Evolutionary conservation across 169 alveolate species (phyloP).

Genomic region (Cryptosporidium baileyi): DNA sequence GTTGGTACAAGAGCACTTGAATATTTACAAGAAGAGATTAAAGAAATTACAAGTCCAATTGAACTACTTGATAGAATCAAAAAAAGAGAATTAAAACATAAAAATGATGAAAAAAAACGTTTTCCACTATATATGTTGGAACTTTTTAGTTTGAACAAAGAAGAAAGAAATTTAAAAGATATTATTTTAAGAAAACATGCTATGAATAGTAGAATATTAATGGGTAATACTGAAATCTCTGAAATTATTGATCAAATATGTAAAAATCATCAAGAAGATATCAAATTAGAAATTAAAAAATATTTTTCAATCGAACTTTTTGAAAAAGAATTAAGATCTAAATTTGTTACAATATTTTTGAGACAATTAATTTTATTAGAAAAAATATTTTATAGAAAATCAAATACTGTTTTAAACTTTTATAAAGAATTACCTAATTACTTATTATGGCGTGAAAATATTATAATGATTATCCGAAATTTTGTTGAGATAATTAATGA

Average conservation of each 20-base stretch:
- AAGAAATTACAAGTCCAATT: conserved; percentile 79
- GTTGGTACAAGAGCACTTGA: conserved; percentile 89
- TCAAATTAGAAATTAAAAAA: conserved; percentile 75
- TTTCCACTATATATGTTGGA: conserved; percentile 84
- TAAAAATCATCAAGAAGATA: conserved; percentile 75
- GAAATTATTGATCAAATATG: conserved; percentile 28
- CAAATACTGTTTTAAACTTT: conserved; percentile 68
- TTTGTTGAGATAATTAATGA: conserved; percentile 82
- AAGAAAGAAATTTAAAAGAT: conserved; percentile 83
- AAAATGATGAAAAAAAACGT: conserved; percentile 79
- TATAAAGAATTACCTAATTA: no score
- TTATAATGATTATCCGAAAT: conserved; percentile 83
- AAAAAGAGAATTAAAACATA: conserved; percentile 72
- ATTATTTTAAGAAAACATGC: conserved; percentile 78
- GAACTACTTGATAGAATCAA: conserved; percentile 83
- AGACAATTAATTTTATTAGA: conserved; percentile 81
- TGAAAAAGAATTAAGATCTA: conserved; percentile 79
- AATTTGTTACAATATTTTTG: conserved; percentile 80
- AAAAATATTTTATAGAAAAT: conserved; percentile 78
- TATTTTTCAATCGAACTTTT: conserved; percentile 79
- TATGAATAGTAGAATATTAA: conserved; percentile 81
- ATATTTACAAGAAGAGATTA: conserved; percentile 80
- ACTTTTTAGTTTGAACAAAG: conserved; percentile 81
- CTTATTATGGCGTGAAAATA: conserved; percentile 74
- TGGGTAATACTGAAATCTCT: conserved; percentile 71